Evolutionary conservation across 139 green algal species (phyloP).

Genomic region (Chlamydomonas applanata): DNA sequence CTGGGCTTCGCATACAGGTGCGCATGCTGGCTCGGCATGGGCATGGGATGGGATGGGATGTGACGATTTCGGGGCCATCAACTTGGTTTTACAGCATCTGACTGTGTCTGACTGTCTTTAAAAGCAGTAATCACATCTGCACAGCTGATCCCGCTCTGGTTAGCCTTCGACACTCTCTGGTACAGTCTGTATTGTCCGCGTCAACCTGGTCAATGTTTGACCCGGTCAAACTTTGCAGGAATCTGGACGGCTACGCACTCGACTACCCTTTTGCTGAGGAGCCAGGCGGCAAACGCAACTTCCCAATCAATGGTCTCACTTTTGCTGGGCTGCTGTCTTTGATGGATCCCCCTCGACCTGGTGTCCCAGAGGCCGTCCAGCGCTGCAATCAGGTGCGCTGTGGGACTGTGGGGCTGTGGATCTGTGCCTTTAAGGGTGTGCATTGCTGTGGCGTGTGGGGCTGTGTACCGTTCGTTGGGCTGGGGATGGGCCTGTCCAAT

Average conservation of each 20-base stretch:
- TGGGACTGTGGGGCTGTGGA: neutral
- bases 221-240: conserved; percentile 4
- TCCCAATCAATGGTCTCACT: conserved; percentile 53
- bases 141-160: neutral
- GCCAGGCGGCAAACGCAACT: conserved; percentile 58
- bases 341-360: conserved; percentile 77
- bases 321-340: conserved; percentile 78
- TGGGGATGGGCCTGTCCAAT: too few species aligned
- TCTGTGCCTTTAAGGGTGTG: too few species aligned
- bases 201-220: too few species aligned
- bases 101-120: too few species aligned
- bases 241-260: conserved; percentile 36
- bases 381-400: neutral
- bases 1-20: conserved; percentile 69
- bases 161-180: neutral
- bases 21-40: conserved; percentile 26
- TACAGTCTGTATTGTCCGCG: too few species aligned
- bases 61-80: too few species aligned
- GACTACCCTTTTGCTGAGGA: conserved; percentile 61
- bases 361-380: conserved; percentile 68
- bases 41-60: too few species aligned
- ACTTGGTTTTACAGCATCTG: too few species aligned
- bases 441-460: too few species aligned
- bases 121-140: too few species aligned
- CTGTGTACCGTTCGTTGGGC: too few species aligned